These are phyloP conservation scores for Sequoiadendron giganteum DNA, from an alignment of 75 land plant genomes.

Conservation along the genomic window DNA sequence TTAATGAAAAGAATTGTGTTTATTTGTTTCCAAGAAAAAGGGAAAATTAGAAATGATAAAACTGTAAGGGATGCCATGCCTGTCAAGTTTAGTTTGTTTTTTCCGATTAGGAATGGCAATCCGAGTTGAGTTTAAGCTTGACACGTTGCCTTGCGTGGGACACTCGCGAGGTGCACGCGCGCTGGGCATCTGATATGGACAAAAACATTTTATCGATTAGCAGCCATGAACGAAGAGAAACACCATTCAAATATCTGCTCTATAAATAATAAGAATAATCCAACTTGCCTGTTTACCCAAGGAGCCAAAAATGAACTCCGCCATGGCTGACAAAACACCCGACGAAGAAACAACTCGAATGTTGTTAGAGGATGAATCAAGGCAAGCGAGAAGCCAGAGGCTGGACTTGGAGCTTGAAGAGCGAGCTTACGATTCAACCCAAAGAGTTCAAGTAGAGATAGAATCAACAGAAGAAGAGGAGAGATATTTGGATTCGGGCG, in stretches of 20 bases:
- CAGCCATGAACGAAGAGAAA: too few species aligned
- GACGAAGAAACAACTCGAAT: neutral
- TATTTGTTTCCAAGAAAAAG: too few species aligned
- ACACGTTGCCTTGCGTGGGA: too few species aligned
- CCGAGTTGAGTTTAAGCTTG: too few species aligned
- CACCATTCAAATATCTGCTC: neutral
- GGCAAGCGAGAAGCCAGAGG: neutral
- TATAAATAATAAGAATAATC: neutral
- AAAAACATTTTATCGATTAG: too few species aligned
- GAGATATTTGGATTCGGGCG: constrained; percentile 1
- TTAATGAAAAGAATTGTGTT: too few species aligned
- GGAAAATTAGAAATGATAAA: too few species aligned
- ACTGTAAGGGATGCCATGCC: too few species aligned
- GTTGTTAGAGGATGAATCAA: neutral
- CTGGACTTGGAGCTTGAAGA: constrained; percentile 6
- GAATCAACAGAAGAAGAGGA: neutral
- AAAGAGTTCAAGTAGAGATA: constrained; percentile 16
- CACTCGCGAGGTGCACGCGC: too few species aligned
- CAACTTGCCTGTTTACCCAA: neutral
- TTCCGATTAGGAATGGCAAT: too few species aligned
- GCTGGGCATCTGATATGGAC: too few species aligned
- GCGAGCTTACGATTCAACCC: constrained; percentile 19
- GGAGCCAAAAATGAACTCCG: neutral
- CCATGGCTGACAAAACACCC: neutral
- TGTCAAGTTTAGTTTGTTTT: too few species aligned